Evolutionary conservation across 129 eudicot genomes (phyloP).

Genomic region (Oenanthe sinensis): DNA sequence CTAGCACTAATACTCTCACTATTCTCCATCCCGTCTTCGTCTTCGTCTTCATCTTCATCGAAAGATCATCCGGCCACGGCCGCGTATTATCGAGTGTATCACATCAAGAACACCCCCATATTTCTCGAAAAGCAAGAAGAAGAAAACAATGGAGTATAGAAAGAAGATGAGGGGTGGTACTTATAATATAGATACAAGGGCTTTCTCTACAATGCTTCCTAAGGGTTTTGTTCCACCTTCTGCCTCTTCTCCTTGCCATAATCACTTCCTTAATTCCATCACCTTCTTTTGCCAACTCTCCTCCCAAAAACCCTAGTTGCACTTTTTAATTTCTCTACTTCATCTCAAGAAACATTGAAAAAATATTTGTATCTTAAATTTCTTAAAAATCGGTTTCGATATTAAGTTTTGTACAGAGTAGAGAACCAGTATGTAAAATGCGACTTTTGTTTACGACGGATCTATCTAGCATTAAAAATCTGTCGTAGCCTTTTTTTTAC

Average conservation of each 20-base stretch:
- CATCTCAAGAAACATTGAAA: neutral
- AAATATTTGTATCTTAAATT: no score
- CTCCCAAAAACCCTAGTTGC: constrained; percentile 10
- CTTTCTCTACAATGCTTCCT: constrained; percentile 66
- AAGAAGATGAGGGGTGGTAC: constrained; percentile 14
- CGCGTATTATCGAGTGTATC: constrained; percentile 1
- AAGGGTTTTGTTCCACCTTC: constrained; percentile 87
- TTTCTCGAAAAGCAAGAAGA: constrained; percentile 17
- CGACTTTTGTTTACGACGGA: neutral
- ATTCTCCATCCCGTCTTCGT: constrained; percentile 12
- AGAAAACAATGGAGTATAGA: neutral
- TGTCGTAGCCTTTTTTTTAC: no score
- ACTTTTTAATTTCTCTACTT: neutral
- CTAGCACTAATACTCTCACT: neutral
- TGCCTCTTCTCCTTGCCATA: constrained; percentile 78
- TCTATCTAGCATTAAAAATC: no score
- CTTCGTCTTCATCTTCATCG: constrained; percentile 5
- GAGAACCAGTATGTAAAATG: neutral
- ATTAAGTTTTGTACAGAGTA: neutral
- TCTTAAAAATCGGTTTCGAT: neutral
- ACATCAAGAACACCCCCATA: constrained; percentile 27
- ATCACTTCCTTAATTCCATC: constrained; percentile 43
- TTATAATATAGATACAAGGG: constrained; percentile 13
- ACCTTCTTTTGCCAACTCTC: constrained; percentile 34
- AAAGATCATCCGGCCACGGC: neutral